These are phyloP conservation scores for Nasturtium officinale DNA, from an alignment of 345 rosid species.

Conservation along the genomic window DNA sequence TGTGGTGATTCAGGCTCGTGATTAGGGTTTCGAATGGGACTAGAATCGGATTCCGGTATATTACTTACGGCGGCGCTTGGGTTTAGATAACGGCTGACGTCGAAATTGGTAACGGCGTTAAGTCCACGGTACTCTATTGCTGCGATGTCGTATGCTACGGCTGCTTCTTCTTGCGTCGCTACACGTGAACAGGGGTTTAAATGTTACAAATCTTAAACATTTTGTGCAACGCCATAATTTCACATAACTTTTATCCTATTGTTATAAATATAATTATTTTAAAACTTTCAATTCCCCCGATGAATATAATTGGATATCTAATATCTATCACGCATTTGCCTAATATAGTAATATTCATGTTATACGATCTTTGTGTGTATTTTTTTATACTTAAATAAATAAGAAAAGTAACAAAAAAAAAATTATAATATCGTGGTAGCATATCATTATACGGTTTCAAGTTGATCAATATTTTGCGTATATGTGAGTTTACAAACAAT, in stretches of 20 bases:
- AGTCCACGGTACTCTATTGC: slow-evolving; percentile 92
- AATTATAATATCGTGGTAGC: not conserved
- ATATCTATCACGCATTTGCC: slow-evolving; percentile 13
- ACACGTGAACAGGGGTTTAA: too few species aligned
- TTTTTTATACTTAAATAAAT: not conserved
- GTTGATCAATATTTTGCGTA: not conserved
- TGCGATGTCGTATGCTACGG: slow-evolving; percentile 35
- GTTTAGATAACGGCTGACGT: slow-evolving; percentile 68
- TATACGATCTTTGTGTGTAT: not conserved
- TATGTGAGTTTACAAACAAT: not conserved
- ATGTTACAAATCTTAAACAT: too few species aligned
- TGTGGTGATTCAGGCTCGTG: not conserved
- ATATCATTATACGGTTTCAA: not conserved
- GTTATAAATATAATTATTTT: slow-evolving; percentile 18
- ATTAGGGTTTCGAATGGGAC: not conserved
- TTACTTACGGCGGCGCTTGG: slow-evolving; percentile 9
- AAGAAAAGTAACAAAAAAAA: not conserved
- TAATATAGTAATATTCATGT: slow-evolving; percentile 6
- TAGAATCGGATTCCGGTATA: not conserved
- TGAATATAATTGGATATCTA: too few species aligned
- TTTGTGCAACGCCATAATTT: too few species aligned
- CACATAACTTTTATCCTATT: too few species aligned
- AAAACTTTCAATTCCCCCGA: slow-evolving; percentile 3
- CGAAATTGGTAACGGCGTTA: slow-evolving; percentile 95
- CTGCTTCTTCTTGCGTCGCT: too few species aligned